A percentile compares a stretch with the other conserved stretches of the same genome.
Evolutionary conservation across 495 filamentous ascomycete species (phyloP).

Genomic region (Amniculicola lignicola): DNA sequence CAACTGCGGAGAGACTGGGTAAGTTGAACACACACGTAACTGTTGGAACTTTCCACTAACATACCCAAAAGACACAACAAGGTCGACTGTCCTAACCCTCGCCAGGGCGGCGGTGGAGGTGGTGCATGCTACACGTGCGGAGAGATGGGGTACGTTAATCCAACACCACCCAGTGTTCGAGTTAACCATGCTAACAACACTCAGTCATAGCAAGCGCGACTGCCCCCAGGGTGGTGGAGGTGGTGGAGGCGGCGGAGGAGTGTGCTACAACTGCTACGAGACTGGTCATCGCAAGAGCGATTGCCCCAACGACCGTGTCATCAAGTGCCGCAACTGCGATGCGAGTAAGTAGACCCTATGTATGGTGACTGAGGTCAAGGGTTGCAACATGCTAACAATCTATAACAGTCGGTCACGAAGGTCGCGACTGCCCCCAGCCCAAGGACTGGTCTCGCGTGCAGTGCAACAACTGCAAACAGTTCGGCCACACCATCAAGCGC

Average conservation of each 20-base stretch:
- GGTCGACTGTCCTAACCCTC: conserved; percentile 58
- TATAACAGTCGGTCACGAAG: conserved; percentile 56
- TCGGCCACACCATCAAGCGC: conserved; percentile 25
- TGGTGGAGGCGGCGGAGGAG: conserved; percentile 61
- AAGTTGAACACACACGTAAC: neutral
- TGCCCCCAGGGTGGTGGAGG: conserved; percentile 63
- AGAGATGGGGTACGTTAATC: conserved; percentile 23
- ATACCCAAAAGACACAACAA: conserved; percentile 54
- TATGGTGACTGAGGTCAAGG: neutral
- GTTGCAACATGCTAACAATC: neutral
- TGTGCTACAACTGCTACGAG: conserved; percentile 44
- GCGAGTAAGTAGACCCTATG: conserved; percentile 28
- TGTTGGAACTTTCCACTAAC: neutral
- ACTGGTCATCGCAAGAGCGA: conserved; percentile 54
- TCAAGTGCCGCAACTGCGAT: conserved; percentile 71
- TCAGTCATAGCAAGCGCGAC: neutral
- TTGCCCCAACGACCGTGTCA: conserved; percentile 54
- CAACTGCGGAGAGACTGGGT: conserved; percentile 43
- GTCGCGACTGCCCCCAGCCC: conserved; percentile 33
- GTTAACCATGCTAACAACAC: too few relatives aligned
- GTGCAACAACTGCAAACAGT: conserved; percentile 33
- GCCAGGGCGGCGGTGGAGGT: conserved; percentile 52
- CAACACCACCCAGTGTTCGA: too few relatives aligned
- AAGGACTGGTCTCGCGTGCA: conserved; percentile 29
- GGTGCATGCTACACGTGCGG: conserved; percentile 57